Base-by-base conservation (phyloP, 257 asterid species). In the Penstemon davidsonii region DNA sequence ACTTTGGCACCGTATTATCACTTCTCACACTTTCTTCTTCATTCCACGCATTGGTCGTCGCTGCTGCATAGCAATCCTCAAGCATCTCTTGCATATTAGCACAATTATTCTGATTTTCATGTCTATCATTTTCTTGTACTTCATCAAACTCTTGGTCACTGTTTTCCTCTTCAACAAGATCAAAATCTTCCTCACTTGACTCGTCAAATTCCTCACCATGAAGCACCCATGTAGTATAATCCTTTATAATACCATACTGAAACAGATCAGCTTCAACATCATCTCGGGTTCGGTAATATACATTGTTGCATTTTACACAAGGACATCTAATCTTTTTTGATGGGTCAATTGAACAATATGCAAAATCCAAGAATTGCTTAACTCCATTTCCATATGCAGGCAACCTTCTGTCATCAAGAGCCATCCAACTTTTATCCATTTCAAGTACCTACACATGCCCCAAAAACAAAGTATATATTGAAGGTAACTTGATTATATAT, bases 51-150 rank as follows among this genome's bases (percentile, higher is more conserved):
- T 53, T 6, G 4, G 10, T 53, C 2, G 4, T 40, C 3, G 12
- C 7, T n/a, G 65, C n/a, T 41, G 51, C n/a, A 10, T 41, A 66
- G 54, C 3, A 39, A 41, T 66, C 71, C 54, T 66, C 71, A 0
- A 66, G 18, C n/a, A 66, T 66, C 12, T 7, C 18, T 15, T 53
- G 61, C 52, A 5, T 15, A 58, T 66, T 7, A 18, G 0, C 25
- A 66, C 3, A 8, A 66, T 53, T 7, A 50, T 37, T 49, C 15
- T 39, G 40, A 38, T 51, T 50, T 47, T 19, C 53, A 13, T 3
- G 2, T 13, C 18, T 53, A 53, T 15, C 7, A 15, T 6, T 18
- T 6, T 49, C n/a, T 8, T 10, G 45, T 13, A 0, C 4, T 12
- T 41, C 51, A 60, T 42, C 11, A 15, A 53, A 53, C 10, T 53